Percentiles rank a stretch among this genome's conserved stretches.
These are phyloP conservation scores for Aspergillus quadrilineatus DNA, from an alignment of 2,329 filamentous ascomycete genomes.

Conservation along the genomic window DNA sequence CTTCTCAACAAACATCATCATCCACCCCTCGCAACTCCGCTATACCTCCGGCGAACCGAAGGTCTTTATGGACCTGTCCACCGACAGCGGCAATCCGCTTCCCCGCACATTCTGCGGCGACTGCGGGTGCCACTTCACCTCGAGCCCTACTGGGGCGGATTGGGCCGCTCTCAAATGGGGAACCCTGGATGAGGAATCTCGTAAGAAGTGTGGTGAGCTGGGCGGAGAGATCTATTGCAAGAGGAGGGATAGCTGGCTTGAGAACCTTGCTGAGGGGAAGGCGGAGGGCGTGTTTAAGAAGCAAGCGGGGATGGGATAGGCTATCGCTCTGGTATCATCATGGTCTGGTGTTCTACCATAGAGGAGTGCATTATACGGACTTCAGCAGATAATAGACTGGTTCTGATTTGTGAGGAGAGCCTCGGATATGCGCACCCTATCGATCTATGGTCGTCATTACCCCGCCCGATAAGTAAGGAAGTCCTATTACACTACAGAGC, in stretches of 20 bases:
- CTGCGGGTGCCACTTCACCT: slow-evolving; percentile 24
- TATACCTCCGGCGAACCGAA: slow-evolving; percentile 24
- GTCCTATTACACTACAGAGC: not conserved
- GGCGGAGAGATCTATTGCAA: slow-evolving; percentile 23
- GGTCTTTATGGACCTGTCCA: slow-evolving; percentile 16
- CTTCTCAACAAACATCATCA: slow-evolving; percentile 27
- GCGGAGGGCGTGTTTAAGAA: slow-evolving; percentile 8
- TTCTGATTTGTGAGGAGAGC: slow-evolving; percentile 30
- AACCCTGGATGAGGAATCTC: slow-evolving; percentile 23
- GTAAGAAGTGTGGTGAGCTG: slow-evolving; percentile 12
- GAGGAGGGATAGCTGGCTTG: slow-evolving; percentile 25
- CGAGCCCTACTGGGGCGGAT: slow-evolving; percentile 8
- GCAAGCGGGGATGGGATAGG: not conserved
- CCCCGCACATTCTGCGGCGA: slow-evolving; percentile 24
- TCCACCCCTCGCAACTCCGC: slow-evolving; percentile 15
- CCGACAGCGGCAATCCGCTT: slow-evolving; percentile 14
- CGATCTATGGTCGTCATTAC: not conserved
- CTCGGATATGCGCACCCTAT: not conserved
- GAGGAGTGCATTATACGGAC: too few relatives aligned
- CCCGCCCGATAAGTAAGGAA: not conserved
- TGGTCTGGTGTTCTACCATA: too few relatives aligned
- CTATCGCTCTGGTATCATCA: not conserved
- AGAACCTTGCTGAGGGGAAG: slow-evolving; percentile 6
- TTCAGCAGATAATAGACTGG: not conserved
- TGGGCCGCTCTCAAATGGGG: slow-evolving; percentile 23